Percentiles rank a stretch among this genome's conserved stretches.
Conservation (phyloP, 352 stramenopile genomes). For the Globisporangium recalcitrans region DNA sequence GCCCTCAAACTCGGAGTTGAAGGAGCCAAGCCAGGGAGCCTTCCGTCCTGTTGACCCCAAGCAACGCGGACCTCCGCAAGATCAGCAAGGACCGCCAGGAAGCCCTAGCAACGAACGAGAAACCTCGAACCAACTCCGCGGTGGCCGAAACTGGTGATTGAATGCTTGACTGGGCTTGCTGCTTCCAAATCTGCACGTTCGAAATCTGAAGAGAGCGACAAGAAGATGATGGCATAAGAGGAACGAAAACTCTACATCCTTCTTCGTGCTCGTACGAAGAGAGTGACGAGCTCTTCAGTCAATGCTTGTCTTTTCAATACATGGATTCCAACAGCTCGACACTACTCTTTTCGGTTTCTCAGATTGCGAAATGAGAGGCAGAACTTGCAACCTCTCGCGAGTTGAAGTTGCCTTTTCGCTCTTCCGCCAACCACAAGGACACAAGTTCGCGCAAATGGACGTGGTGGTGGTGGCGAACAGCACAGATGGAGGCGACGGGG, state of each 20-base stretch:
- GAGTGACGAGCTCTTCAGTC: not conserved
- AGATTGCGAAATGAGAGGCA: not conserved
- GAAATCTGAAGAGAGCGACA: not conserved
- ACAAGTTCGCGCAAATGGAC: not conserved
- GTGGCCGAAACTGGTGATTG: not conserved
- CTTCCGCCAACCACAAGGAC: not conserved
- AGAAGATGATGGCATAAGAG: not conserved
- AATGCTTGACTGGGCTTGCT: not conserved
- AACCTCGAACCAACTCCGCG: not conserved
- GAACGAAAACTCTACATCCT: not conserved
- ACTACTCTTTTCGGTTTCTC: not conserved
- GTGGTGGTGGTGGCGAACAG: not conserved
- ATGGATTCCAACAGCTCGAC: not conserved
- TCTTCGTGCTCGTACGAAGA: not conserved
- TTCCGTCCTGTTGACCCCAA: not conserved
- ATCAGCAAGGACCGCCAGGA: not conserved
- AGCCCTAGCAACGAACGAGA: not conserved
- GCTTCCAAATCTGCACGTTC: not conserved
- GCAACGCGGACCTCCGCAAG: not conserved
- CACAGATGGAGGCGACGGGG: not conserved
- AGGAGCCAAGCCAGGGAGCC: not conserved
- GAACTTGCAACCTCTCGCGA: not conserved
- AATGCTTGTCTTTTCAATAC: not conserved
- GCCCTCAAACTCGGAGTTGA: not conserved
- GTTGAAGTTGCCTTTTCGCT: slow-evolving; percentile 26